These are phyloP conservation scores for Fabrea salina DNA, from an alignment of 169 alveolate species.

Conservation along the genomic window DNA sequence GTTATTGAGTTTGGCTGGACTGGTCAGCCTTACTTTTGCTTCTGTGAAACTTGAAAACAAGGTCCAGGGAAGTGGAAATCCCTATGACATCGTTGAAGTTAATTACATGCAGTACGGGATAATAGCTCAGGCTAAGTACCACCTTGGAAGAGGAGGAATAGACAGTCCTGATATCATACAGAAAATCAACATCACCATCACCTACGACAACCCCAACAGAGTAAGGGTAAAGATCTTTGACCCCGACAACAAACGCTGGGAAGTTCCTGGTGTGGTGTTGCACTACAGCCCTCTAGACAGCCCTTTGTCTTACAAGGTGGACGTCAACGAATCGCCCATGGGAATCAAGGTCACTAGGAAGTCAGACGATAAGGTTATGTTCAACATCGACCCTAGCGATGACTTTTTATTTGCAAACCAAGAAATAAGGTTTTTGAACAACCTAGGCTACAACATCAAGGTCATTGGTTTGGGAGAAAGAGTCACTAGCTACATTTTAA, in stretches of 20 bases:
- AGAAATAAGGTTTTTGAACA: not conserved
- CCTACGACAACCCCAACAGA: not conserved
- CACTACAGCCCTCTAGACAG: no score
- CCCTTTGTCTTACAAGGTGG: no score
- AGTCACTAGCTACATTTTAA: not conserved
- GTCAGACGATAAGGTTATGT: not conserved
- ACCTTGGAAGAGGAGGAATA: not conserved
- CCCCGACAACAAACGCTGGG: not conserved
- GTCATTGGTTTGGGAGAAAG: constrained; percentile 28
- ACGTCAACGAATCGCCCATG: not conserved
- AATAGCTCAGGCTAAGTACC: not conserved
- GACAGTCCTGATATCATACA: not conserved
- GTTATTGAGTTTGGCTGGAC: no score
- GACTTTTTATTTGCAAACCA: not conserved
- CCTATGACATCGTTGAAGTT: not conserved
- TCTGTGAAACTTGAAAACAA: no score
- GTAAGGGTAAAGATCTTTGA: not conserved
- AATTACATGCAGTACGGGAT: not conserved
- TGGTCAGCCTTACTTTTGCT: no score
- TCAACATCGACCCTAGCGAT: not conserved
- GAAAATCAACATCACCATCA: not conserved
- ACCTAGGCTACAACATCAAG: not conserved
- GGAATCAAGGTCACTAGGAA: not conserved
- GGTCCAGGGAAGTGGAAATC: constrained; percentile 18
- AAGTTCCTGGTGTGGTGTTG: no score